Percentiles rank a stretch among this genome's conserved stretches.
Evolutionary conservation across 1,284 basidiomycete species (phyloP).

Genomic region (Athelia psychrophila): DNA sequence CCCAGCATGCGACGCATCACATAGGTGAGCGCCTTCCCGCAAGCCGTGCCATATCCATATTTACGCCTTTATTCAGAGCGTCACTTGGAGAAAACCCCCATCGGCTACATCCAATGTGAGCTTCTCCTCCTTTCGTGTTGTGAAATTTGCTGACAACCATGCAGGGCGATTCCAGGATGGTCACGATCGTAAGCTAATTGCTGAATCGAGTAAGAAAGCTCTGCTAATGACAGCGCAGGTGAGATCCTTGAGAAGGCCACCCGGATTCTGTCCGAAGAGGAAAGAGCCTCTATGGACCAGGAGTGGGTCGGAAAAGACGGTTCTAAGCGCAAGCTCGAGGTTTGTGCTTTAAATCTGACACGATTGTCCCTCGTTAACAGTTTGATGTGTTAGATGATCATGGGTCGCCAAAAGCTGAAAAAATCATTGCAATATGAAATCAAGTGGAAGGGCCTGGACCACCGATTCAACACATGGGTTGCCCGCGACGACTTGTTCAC

Average conservation of each 20-base stretch:
- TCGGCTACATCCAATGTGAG: constrained; percentile 88
- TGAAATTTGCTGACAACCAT: too few species aligned
- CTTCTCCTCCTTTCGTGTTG: too few species aligned
- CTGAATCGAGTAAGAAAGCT: constrained; percentile 4
- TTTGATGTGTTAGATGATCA: constrained; percentile 57
- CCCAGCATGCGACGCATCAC: constrained; percentile 97
- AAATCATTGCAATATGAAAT: constrained; percentile 95
- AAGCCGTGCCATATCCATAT: constrained; percentile 8
- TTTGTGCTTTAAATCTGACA: constrained; percentile 29
- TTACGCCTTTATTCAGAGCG: constrained; percentile 54
- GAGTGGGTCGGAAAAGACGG: constrained; percentile 94
- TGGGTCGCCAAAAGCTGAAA: constrained; percentile 98
- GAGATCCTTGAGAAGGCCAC: constrained; percentile 93
- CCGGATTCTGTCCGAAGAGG: constrained; percentile 87
- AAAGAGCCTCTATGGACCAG: constrained; percentile 78
- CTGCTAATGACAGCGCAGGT: constrained; percentile 37
- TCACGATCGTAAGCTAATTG: constrained; percentile 77
- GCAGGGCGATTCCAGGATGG: constrained; percentile 97
- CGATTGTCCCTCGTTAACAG: constrained; percentile 8
- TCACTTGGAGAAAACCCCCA: constrained; percentile 93
- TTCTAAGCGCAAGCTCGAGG: constrained; percentile 88
- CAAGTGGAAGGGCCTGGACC: constrained; percentile 95
- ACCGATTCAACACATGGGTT: constrained; percentile 94
- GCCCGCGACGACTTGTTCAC: constrained; percentile 85
- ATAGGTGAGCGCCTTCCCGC: constrained; percentile 49